phyloP scores from a whole-genome alignment of 2,329 filamentous ascomycete species.

The Diaporthe citrichinensis region DNA sequence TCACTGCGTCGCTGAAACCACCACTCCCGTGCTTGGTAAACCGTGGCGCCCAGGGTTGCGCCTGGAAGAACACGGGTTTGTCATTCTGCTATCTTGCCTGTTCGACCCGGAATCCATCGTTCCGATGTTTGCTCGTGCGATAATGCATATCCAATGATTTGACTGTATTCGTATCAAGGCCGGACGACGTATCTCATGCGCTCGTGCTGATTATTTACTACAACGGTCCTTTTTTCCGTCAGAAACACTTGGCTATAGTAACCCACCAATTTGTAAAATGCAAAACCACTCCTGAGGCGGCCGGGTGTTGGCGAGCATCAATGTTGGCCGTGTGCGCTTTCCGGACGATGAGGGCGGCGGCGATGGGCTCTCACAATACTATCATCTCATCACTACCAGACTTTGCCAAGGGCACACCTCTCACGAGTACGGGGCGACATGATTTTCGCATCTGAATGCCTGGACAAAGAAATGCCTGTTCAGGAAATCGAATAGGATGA shows the following conservation, averaged over 20 bases:
- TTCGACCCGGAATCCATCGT: not conserved
- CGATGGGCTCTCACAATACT: not conserved
- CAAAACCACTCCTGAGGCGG: slow-evolving; percentile 9
- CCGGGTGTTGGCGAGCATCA: not conserved
- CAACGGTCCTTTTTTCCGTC: not conserved
- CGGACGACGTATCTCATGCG: not conserved
- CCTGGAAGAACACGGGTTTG: not conserved
- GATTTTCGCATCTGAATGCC: not conserved
- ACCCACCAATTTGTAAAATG: slow-evolving; percentile 20
- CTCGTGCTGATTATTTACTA: slow-evolving; percentile 1
- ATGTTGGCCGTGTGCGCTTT: not conserved
- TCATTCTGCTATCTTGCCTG: slow-evolving; percentile 7
- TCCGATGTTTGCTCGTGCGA: slow-evolving; percentile 28
- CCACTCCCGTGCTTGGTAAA: slow-evolving; percentile 18
- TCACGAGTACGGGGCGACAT: not conserved
- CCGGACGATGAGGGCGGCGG: not conserved
- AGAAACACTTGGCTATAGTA: slow-evolving; percentile 24
- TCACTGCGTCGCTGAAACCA: slow-evolving; percentile 17
- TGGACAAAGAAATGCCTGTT: not conserved
- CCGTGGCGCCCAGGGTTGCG: slow-evolving; percentile 6
- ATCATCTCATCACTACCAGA: slow-evolving; percentile 19
- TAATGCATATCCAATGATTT: not conserved
- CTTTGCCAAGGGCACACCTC: slow-evolving; percentile 7
- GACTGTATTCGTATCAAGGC: not conserved
- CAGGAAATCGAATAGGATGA: not conserved